Conservation (phyloP, 2,329 filamentous ascomycete species). For the Boeremia exigua region DNA sequence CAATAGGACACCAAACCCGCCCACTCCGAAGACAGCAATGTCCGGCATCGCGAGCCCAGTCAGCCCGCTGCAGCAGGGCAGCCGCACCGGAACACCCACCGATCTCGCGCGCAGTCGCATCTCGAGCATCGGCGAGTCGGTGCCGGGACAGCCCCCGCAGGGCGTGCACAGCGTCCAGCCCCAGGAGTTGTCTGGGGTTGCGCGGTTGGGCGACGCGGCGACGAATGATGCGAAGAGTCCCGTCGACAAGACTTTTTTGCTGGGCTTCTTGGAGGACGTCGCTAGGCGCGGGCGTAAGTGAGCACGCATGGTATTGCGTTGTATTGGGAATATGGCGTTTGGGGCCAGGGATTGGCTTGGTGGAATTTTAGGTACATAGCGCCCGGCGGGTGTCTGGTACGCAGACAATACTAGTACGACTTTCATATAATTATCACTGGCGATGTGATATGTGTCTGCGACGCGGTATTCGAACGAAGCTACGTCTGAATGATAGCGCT, state of each 20-base stretch:
- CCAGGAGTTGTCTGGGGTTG: background rate
- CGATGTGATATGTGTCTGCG: no score
- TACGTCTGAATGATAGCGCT: no score
- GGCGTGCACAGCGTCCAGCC: background rate
- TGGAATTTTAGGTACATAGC: background rate
- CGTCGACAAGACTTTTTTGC: slow-evolving; percentile 75
- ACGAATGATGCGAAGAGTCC: slow-evolving; percentile 51
- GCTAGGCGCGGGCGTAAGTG: slow-evolving; percentile 38
- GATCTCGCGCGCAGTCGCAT: slow-evolving; percentile 42
- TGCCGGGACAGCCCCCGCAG: background rate
- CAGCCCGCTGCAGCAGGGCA: slow-evolving; percentile 41
- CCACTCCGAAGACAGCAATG: slow-evolving; percentile 38
- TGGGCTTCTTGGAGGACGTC: slow-evolving; percentile 73
- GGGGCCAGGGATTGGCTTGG: background rate
- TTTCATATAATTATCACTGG: no score
- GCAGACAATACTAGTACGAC: no score
- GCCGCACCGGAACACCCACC: slow-evolving; percentile 35
- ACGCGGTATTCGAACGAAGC: no score
- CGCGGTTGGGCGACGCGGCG: background rate
- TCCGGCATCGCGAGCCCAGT: slow-evolving; percentile 49
- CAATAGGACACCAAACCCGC: slow-evolving; percentile 30
- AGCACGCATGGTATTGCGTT: background rate
- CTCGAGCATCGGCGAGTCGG: slow-evolving; percentile 40
- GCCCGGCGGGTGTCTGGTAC: no score
- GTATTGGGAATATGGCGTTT: background rate